Evolutionary conservation across 2,329 filamentous ascomycete genomes (phyloP).

Genomic region (Immersiporthe knoxdaviesiana): DNA sequence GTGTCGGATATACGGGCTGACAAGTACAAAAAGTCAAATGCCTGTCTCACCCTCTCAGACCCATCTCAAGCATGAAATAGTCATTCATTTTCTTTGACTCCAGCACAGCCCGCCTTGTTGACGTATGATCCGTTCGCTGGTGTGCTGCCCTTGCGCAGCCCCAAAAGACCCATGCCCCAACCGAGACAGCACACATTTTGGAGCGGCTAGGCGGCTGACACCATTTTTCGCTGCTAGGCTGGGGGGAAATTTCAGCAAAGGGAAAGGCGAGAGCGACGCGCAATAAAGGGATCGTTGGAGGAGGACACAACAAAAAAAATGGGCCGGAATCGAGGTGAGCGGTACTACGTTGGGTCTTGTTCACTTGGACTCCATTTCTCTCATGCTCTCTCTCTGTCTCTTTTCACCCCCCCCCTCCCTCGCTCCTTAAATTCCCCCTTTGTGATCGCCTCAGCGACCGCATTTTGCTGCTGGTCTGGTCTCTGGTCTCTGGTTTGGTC

Average conservation of each 20-base stretch:
- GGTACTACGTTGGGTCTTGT: background rate
- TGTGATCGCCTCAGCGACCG: conserved; percentile 7
- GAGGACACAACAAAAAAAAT: conserved; percentile 40
- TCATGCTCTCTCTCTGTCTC: conserved; percentile 28
- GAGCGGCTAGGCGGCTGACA: conserved; percentile 24
- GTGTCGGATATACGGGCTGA: background rate
- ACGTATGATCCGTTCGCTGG: conserved; percentile 20
- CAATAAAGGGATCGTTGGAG: conserved; percentile 28
- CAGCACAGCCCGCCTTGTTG: conserved; percentile 22
- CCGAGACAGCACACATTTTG: conserved; percentile 23
- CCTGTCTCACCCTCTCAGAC: background rate
- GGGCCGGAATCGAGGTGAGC: conserved; percentile 58
- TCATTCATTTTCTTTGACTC: background rate
- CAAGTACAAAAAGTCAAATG: conserved; percentile 8
- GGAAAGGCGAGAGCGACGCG: conserved; percentile 23
- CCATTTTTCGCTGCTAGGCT: conserved; percentile 20
- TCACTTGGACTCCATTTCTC: conserved; percentile 37
- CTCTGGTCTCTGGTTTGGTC: background rate
- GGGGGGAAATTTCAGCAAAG: conserved; percentile 17
- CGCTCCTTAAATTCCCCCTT: conserved; percentile 2
- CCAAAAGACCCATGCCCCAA: conserved; percentile 25
- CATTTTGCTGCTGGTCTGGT: background rate
- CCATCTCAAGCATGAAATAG: background rate
- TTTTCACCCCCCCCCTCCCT: too few species aligned
- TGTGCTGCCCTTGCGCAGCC: conserved; percentile 24